Base-by-base conservation (phyloP, 371 early-diverging fungal species). In the Fennellomyces sp. region DNA sequence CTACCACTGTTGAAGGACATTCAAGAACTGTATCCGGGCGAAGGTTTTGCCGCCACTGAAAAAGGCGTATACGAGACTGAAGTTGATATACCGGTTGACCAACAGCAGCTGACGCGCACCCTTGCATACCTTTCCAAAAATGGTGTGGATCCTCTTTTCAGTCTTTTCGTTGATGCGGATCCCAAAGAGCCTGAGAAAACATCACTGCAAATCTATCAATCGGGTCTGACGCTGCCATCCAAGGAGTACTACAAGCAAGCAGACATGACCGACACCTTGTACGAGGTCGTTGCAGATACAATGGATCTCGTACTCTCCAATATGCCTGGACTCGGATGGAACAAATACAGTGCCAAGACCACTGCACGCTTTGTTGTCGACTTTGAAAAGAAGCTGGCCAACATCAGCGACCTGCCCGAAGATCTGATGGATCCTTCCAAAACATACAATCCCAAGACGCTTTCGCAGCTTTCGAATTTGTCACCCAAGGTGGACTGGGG, bases 241-340 rank as follows among this genome's bases (percentile, higher is more conserved):
- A 86, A 85, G 19, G 76, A 79, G 15, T 86, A 87, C 28, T 87
- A 86, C 52, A 52, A 63, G 12, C 81, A 86, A 19, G 52, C 71
- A 6, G 58, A 74, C 5, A 71, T 71, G 7, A 45, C 71, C 10
- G 27, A 66, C 0, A 58, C 52, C 0, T 57, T 77, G 5, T 75
- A 71, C 21, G 70, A 73, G 25, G 52, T 60, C 19, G 66, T 85
- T 23, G 57, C 62, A 0, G 61, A 68, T 13, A 51, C 69, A 1
- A 31, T 73, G 13, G 39, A 8, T 2, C 42, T 53, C 7, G 56
- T 72, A 0, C 29, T 77, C 2, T 64, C 66, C 2, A 49, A 62
- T 2, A 31, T 28, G 15, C 45, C 29, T 11, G 19, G 19, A 45
- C 6, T 28, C 8, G 41, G 26, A 58, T 69, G 61, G 41, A 61